A percentile compares a stretch with the other conserved stretches of the same genome.
Conservation (phyloP, 306 rosid genomes). For the Mimosa bimucronata region DNA sequence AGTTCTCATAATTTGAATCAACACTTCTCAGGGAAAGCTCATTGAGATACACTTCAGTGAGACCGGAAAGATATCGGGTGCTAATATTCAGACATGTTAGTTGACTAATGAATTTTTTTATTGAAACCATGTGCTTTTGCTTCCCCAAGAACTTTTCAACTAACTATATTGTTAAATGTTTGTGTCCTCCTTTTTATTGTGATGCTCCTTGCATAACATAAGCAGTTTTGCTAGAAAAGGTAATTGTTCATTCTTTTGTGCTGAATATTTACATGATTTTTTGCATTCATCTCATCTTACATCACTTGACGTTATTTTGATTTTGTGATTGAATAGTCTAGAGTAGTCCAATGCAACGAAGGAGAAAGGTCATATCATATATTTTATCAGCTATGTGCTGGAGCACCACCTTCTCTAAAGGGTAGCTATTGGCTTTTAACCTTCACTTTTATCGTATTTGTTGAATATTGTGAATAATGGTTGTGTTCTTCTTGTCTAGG, state of each 20-base stretch:
- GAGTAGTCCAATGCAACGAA: conserved; percentile 97
- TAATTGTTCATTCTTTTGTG: conserved; percentile 45
- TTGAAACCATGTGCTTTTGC: conserved; percentile 36
- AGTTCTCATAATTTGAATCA: conserved; percentile 37
- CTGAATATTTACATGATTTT: conserved; percentile 30
- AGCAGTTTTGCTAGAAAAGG: conserved; percentile 98
- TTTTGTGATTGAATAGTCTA: conserved; percentile 66
- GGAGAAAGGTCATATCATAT: conserved; percentile 99
- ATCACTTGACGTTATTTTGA: conserved; percentile 34
- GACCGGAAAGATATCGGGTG: conserved; percentile 97
- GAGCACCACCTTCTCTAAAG: conserved; percentile 80
- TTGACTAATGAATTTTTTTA: conserved; percentile 34
- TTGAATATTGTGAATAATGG: conserved; percentile 20
- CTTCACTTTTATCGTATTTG: conserved; percentile 30
- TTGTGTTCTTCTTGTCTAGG: conserved; percentile 7
- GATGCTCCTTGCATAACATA: conserved; percentile 34
- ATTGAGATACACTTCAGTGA: conserved; percentile 98
- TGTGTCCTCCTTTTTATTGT: conserved; percentile 41
- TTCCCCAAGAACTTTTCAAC: conserved; percentile 37
- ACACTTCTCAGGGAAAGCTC: conserved; percentile 83
- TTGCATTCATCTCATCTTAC: conserved; percentile 25
- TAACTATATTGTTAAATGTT: conserved; percentile 42
- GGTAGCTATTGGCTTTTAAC: conserved; percentile 49
- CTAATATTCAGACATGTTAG: conserved; percentile 96
- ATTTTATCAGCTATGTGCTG: conserved; percentile 98